Evolutionary conservation across 2,329 filamentous ascomycete genomes (phyloP).

Genomic region (Calycina marina): DNA sequence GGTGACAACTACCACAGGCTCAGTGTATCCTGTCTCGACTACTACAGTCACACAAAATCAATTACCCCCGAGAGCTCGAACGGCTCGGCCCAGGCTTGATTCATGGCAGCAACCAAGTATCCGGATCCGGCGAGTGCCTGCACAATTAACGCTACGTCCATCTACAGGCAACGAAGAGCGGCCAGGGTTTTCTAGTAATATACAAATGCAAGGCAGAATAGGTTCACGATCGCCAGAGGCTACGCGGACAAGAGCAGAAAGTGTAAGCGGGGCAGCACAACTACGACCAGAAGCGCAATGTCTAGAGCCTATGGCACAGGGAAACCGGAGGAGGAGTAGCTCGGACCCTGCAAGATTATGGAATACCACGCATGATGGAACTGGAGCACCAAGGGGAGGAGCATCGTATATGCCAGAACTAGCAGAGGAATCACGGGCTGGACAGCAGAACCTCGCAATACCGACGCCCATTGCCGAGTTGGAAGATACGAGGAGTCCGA

Average conservation of each 20-base stretch:
- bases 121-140: constrained; percentile 11
- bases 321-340: constrained; percentile 6
- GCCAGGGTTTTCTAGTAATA: too few relatives aligned
- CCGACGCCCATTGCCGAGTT: background rate
- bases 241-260: too few relatives aligned
- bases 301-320: background rate
- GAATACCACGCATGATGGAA: constrained; percentile 1
- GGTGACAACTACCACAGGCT: background rate
- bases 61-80: background rate
- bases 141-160: too few relatives aligned
- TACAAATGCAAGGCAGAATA: too few relatives aligned
- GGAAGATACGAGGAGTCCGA: background rate
- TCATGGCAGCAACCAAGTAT: constrained; percentile 12
- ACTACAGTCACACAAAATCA: background rate
- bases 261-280: background rate
- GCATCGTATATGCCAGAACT: constrained; percentile 4
- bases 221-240: too few relatives aligned
- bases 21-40: background rate
- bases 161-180: too few relatives aligned
- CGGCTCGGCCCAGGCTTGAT: background rate
- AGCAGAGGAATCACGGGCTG: constrained; percentile 1
- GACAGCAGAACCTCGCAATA: background rate
- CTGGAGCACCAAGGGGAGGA: constrained; percentile 1
- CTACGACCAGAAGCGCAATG: background rate
- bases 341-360: constrained; percentile 5